phyloP scores from a whole-genome alignment of 768 basidiomycete genomes.

The Trametes gibbosa region DNA sequence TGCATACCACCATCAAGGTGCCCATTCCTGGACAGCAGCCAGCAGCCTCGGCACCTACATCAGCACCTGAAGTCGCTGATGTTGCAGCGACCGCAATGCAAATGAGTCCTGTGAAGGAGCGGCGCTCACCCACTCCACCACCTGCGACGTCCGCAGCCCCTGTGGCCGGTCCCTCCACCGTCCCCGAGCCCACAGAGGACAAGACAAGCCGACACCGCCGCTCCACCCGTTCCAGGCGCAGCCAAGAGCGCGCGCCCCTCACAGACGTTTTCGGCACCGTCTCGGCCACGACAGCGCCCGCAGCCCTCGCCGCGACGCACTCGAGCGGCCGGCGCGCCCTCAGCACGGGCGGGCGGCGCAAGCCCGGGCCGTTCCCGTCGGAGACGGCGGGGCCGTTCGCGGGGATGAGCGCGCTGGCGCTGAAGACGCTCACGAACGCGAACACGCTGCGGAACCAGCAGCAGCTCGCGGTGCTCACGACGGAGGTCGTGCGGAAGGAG shows the following conservation, averaged over 20 bases:
- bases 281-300: no score
- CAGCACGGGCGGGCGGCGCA: constrained; percentile 42
- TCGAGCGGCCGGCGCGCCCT: constrained; percentile 8
- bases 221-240: constrained; percentile 49
- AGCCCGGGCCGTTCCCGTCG: constrained; percentile 26
- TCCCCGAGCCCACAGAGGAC: constrained; percentile 8
- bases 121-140: background rate
- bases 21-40: background rate
- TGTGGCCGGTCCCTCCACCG: background rate
- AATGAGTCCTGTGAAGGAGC: background rate
- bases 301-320: no score
- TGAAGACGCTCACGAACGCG: constrained; percentile 66
- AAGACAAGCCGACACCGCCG: constrained; percentile 35
- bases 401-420: constrained; percentile 65
- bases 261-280: constrained; percentile 38
- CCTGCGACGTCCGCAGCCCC: background rate
- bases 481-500: constrained; percentile 65
- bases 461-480: constrained; percentile 62
- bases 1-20: background rate
- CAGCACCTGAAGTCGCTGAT: background rate
- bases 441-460: constrained; percentile 76
- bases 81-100: no score
- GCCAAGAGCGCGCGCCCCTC: constrained; percentile 32
- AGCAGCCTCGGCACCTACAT: background rate
- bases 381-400: constrained; percentile 46